Evolutionary conservation across 2,329 filamentous ascomycete species (phyloP).

Genomic region (Monosporascus sp.): DNA sequence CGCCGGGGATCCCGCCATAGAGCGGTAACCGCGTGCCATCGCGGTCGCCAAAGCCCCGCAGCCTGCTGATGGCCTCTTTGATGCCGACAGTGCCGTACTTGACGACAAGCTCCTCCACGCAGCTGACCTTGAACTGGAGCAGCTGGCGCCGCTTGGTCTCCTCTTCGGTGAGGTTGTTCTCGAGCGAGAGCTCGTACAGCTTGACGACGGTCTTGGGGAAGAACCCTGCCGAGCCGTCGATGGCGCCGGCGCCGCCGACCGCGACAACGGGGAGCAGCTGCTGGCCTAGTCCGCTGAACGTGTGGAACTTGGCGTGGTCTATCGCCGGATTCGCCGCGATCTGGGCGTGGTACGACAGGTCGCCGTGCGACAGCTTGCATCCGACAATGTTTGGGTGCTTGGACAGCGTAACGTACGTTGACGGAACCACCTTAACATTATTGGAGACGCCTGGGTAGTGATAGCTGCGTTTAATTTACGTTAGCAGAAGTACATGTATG

Average conservation of each 20-base stretch:
- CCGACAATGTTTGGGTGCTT: constrained; percentile 63
- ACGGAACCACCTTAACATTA: constrained; percentile 53
- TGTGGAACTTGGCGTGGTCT: constrained; percentile 53
- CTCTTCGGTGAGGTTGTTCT: constrained; percentile 24
- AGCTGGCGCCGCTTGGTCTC: constrained; percentile 45
- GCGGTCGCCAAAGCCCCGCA: constrained; percentile 54
- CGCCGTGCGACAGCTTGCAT: constrained; percentile 65
- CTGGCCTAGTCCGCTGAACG: constrained; percentile 62
- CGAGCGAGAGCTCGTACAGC: constrained; percentile 45
- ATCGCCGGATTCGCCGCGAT: constrained; percentile 56
- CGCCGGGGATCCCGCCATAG: constrained; percentile 51
- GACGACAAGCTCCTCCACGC: constrained; percentile 57
- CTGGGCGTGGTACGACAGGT: constrained; percentile 59
- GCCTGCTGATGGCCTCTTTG: constrained; percentile 56
- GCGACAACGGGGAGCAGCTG: constrained; percentile 52
- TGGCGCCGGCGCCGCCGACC: constrained; percentile 30
- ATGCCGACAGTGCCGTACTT: constrained; percentile 59
- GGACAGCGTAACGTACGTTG: constrained; percentile 52
- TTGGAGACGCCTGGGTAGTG: constrained; percentile 66
- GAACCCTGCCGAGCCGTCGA: constrained; percentile 39
- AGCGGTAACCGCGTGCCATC: constrained; percentile 58
- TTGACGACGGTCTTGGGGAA: constrained; percentile 58
- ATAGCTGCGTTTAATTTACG: constrained; percentile 37
- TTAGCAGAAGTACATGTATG: background rate
- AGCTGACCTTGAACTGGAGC: constrained; percentile 57